A percentile compares a stretch with the other conserved stretches of the same genome.
These are phyloP conservation scores for Debaryomyces tyrocola DNA, from an alignment of 805 yeast genomes.

Conservation along the genomic window DNA sequence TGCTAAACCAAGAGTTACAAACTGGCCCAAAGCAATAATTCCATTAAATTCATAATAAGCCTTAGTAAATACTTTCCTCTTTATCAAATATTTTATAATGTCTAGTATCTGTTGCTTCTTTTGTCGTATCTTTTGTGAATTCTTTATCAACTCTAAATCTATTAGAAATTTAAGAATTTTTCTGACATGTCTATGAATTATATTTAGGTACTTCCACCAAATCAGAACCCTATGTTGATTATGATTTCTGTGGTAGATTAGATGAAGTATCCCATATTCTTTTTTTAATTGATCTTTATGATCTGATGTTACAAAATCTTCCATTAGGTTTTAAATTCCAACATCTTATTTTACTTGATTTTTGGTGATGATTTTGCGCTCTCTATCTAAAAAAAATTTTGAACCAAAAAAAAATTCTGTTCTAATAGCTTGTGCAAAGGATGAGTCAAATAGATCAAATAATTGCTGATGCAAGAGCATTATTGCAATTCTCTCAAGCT, in stretches of 20 bases:
- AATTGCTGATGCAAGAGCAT: constrained; percentile 39
- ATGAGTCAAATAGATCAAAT: constrained; percentile 9
- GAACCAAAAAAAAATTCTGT: too few relatives aligned
- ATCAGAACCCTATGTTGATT: constrained; percentile 71
- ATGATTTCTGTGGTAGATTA: constrained; percentile 67
- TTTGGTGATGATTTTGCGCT: neutral
- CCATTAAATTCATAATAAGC: constrained; percentile 65
- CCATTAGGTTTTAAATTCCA: neutral
- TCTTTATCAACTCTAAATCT: constrained; percentile 11
- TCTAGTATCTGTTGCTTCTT: constrained; percentile 13
- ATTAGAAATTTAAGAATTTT: constrained; percentile 29
- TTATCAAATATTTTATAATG: constrained; percentile 26
- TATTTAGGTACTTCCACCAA: constrained; percentile 77
- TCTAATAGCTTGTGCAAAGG: neutral
- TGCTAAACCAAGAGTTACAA: constrained; percentile 69
- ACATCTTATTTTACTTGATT: neutral
- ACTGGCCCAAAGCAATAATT: constrained; percentile 72
- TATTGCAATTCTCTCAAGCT: constrained; percentile 49
- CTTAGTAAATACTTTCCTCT: constrained; percentile 38
- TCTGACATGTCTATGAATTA: constrained; percentile 57
- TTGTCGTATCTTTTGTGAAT: constrained; percentile 6
- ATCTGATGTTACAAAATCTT: neutral
- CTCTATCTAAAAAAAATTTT: neutral
- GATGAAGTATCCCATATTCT: constrained; percentile 61
- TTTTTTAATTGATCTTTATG: constrained; percentile 12